Evolutionary conservation across 768 basidiomycete genomes (phyloP), one percentile per base, ranked within the genome.

Genomic region (Kwoniella botswanensis): DNA sequence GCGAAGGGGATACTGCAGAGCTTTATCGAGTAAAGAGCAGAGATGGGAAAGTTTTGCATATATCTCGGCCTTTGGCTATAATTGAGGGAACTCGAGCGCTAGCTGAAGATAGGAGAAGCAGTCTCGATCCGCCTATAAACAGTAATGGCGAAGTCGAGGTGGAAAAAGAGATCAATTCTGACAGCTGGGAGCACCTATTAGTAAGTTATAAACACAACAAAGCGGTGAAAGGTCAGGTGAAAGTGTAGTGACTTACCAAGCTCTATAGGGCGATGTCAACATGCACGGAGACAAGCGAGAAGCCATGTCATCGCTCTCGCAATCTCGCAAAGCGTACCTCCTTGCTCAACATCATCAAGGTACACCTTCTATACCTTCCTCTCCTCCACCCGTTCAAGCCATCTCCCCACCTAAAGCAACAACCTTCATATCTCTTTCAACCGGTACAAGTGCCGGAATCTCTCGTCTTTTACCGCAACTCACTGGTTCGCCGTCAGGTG

Each of bases 231-330:
- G 35, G 35, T 35, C 35, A 35, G 35, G 35, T 35, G 35, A 35
- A 35, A 35, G 35, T 35, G 35, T 35, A 35, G 35, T 35, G 35
- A 35, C 35, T 35, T 35, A 35, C 7, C 7, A 35, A 35, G 6
- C 35, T 35, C 35, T 0, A 35, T 66, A 94, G 93, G 88, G 92
- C 71, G 87, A 90, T 12, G 81, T 94, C 21, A 91, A 88, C 10
- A 75, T 94, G 68, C 92, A 91, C 79, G 91, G 89, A n/a, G 87
- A 88, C 1, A 88, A 88, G 72, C 88, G 91, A 50, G 84, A 84
- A 2, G 87, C 86, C 1, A 90, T 94, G 89, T 85, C 88, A 66
- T 82, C 86, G 4, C 83, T 94, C 10, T 83, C 91, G 0, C 66
- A 80, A 2, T 88, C 89, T 64, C 88, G 90, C 78, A 92, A 92